Conservation (phyloP, 805 yeast species). For the Monosporozyma servazzii region DNA sequence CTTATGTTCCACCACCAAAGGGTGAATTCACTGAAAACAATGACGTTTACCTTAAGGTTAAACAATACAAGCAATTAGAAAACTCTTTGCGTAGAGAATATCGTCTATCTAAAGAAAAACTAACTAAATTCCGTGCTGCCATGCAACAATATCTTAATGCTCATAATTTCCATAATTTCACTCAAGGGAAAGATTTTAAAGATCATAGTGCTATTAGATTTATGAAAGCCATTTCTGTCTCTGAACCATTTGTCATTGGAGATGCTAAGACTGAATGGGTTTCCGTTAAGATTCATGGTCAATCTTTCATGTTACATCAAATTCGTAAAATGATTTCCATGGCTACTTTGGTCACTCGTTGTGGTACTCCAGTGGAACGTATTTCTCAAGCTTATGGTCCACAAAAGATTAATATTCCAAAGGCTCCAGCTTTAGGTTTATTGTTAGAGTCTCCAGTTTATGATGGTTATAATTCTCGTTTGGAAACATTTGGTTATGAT, state of each 20-base stretch:
- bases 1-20: constrained; percentile 30
- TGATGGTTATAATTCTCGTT: constrained; percentile 67
- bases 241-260: constrained; percentile 85
- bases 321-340: constrained; percentile 96
- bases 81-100: constrained; percentile 57
- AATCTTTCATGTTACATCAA: constrained; percentile 96
- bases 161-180: constrained; percentile 87
- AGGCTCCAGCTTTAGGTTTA: constrained; percentile 93
- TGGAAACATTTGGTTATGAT: constrained; percentile 69
- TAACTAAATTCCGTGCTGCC: constrained; percentile 55
- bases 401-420: constrained; percentile 79
- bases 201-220: constrained; percentile 80
- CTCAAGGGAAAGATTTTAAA: constrained; percentile 68
- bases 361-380: constrained; percentile 73
- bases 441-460: constrained; percentile 87
- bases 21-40: constrained; percentile 35
- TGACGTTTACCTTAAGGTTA: constrained; percentile 32
- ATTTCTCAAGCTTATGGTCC: constrained; percentile 69
- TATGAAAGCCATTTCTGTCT: constrained; percentile 70
- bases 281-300: constrained; percentile 93
- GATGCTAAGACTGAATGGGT: constrained; percentile 93
- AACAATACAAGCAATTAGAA: constrained; percentile 52
- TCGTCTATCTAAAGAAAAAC: constrained; percentile 53
- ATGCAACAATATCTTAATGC: constrained; percentile 72
- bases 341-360: constrained; percentile 79